These are phyloP conservation scores for Colletotrichum musae DNA, from an alignment of 2,329 filamentous ascomycete genomes.

Conservation along the genomic window DNA sequence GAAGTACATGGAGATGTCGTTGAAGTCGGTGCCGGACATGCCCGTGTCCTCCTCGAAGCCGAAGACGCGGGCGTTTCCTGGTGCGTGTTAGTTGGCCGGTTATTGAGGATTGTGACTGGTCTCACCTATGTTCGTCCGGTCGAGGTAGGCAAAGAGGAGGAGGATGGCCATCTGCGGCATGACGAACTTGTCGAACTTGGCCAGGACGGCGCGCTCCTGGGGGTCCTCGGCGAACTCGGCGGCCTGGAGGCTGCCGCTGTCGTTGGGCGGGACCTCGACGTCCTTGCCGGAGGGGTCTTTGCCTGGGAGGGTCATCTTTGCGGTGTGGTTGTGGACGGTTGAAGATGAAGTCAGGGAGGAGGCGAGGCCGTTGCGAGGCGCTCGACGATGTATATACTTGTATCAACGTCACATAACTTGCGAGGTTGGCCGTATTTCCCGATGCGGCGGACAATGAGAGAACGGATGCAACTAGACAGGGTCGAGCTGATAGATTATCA, in stretches of 20 bases:
- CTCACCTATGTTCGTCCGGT: slow-evolving; percentile 42
- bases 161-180: slow-evolving; percentile 40
- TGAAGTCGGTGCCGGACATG: slow-evolving; percentile 45
- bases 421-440: not conserved
- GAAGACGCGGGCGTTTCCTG: slow-evolving; percentile 46
- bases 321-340: not conserved
- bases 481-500: not conserved
- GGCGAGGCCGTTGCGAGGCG: no score
- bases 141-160: slow-evolving; percentile 38
- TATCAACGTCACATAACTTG: not conserved
- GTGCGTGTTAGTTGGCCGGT: not conserved
- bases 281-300: slow-evolving; percentile 2
- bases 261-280: not conserved
- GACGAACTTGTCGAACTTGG: slow-evolving; percentile 41
- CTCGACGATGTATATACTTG: not conserved
- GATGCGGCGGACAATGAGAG: not conserved
- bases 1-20: slow-evolving; percentile 40
- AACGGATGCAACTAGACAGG: not conserved
- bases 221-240: slow-evolving; percentile 8
- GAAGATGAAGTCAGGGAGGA: not conserved
- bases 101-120: not conserved
- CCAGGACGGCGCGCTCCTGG: slow-evolving; percentile 31
- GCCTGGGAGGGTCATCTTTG: slow-evolving; percentile 5
- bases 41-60: slow-evolving; percentile 46
- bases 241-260: slow-evolving; percentile 11